Evolutionary conservation across 2,329 filamentous ascomycete genomes (phyloP), one percentile per base, ranked within the genome.

Genomic region (Pestalotiopsis sp.): DNA sequence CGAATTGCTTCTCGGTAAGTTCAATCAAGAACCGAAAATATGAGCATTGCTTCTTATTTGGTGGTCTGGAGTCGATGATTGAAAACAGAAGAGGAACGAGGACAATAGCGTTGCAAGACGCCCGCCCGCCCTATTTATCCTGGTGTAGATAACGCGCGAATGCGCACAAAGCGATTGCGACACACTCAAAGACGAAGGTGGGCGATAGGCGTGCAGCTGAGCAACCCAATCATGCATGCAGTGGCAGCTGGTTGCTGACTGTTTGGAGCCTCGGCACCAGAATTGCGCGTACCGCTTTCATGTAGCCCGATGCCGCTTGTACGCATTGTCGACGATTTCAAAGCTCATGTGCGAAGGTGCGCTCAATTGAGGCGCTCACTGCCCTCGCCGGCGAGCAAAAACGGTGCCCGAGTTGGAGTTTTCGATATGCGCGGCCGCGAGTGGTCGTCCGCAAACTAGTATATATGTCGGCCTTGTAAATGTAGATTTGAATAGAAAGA

Each of bases 171-270:
- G 59, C 36, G n/a, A 23, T 20, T 62, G 59, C 59, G 59, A 62
- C n/a, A n/a, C 36, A 41, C 59, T n/a, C 59, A 62, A 62, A 62
- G n/a, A 3, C 23, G n/a, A 52, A 64, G 59, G 61, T 64, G 61
- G 61, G 49, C 7, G 36, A 5, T 11, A 7, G 59, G 17, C 11
- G 59, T 39, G 59, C 59, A 27, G 59, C 14, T 9, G 12, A 14
- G 62, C 31, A 12, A 27, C 36, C 67, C 67, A 68, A 68, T 68
- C 64, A 68, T 45, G 64, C 64, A 45, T 63, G 67, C 67, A 68
- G 67, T 45, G 64, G 27, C 56, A 31, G 14, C 14, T 68, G 31
- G 39, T 56, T 58, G 63, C 63, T 66, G 67, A 68, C 63, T 63
- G 67, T 45, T 41, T 45, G 56, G 58, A 61, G 38, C 56, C 65